Percentiles rank a stretch among this genome's conserved stretches.
Evolutionary conservation across 2,329 filamentous ascomycete species (phyloP).

Genomic region (Diaporthe sp.): DNA sequence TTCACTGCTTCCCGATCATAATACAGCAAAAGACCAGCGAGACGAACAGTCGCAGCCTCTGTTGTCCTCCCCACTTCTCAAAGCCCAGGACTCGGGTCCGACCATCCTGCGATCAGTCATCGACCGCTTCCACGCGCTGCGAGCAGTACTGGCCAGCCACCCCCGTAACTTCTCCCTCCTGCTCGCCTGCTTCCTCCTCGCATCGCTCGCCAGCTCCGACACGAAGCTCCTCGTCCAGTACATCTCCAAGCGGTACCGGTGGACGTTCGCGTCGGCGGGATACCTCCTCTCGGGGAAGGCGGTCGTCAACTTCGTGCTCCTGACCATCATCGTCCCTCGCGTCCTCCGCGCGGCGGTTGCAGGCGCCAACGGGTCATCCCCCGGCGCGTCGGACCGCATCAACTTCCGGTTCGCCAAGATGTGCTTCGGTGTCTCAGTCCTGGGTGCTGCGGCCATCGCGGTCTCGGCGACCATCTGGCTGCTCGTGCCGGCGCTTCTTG

Average conservation of each 20-base stretch:
- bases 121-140: constrained; percentile 50
- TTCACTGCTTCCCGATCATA: constrained; percentile 47
- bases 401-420: constrained; percentile 53
- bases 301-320: constrained; percentile 61
- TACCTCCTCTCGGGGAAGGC: constrained; percentile 64
- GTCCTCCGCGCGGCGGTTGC: constrained; percentile 47
- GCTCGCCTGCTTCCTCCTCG: constrained; percentile 61
- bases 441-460: constrained; percentile 60
- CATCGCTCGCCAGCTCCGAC: constrained; percentile 64
- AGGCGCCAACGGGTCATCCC: constrained; percentile 43
- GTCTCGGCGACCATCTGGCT: constrained; percentile 55
- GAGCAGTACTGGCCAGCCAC: constrained; percentile 52
- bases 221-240: constrained; percentile 66
- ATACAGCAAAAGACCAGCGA: constrained; percentile 31
- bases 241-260: constrained; percentile 63
- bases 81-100: constrained; percentile 50
- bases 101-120: constrained; percentile 46
- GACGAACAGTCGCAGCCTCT: constrained; percentile 56
- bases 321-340: constrained; percentile 58
- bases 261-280: constrained; percentile 62
- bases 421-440: constrained; percentile 55
- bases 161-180: constrained; percentile 59
- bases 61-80: constrained; percentile 55
- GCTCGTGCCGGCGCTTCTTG: constrained; percentile 58
- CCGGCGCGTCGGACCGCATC: constrained; percentile 45